phyloP scores from a whole-genome alignment of 257 asterid species.

The Salvia miltiorrhiza region DNA sequence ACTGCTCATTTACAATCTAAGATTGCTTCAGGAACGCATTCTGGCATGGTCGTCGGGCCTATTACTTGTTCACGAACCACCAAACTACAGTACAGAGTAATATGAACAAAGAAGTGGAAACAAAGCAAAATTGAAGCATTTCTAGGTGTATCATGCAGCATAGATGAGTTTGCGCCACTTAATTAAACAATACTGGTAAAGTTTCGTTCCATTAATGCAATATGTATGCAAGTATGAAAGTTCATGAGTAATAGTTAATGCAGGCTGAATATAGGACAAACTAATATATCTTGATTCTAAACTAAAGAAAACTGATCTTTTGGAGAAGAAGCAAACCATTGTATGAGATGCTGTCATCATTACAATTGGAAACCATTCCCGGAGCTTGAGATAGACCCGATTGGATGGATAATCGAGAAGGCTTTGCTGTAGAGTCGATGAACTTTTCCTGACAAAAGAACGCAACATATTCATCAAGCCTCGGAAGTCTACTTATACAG shows the following conservation, averaged over 20 bases:
- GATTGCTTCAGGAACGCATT: neutral
- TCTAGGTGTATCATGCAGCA: neutral
- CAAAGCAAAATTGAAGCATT: neutral
- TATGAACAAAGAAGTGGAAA: neutral
- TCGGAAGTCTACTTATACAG: slow-evolving; percentile 8
- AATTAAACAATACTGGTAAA: neutral
- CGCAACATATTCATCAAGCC: slow-evolving; percentile 16
- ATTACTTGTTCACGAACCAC: neutral
- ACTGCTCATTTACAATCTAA: neutral
- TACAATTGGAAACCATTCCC: slow-evolving; percentile 45
- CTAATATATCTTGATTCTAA: neutral
- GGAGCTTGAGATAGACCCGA: slow-evolving; percentile 45
- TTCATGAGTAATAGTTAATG: neutral
- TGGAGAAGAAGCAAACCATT: slow-evolving; percentile 45
- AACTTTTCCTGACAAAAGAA: slow-evolving; percentile 62
- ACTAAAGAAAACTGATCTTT: slow-evolving; percentile 9
- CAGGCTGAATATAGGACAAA: neutral
- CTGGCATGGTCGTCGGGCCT: neutral
- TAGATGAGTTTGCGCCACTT: neutral
- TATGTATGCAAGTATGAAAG: neutral
- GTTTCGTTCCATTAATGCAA: neutral
- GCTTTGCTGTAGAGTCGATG: slow-evolving; percentile 40
- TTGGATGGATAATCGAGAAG: slow-evolving; percentile 51
- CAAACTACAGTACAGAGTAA: neutral
- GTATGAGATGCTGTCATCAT: slow-evolving; percentile 38